A percentile compares a stretch with the other conserved stretches of the same genome.
phyloP scores from a whole-genome alignment of 2,329 filamentous ascomycete genomes.

The Ilyonectria sp. region DNA sequence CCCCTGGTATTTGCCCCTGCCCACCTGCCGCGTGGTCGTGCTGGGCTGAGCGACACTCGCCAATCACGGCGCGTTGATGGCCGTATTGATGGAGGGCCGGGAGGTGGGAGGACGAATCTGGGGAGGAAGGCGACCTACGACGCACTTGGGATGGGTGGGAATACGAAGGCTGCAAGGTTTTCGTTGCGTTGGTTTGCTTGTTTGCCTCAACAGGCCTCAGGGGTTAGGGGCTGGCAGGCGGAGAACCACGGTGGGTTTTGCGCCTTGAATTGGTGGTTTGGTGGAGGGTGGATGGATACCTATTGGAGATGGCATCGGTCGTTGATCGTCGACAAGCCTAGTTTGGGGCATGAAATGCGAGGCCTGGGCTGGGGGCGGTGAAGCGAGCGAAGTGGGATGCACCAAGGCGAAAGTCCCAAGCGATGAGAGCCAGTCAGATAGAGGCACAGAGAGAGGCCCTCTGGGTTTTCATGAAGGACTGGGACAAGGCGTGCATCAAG shows the following conservation, averaged over 20 bases:
- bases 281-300: constrained; percentile 11
- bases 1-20: constrained; percentile 10
- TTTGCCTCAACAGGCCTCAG: constrained; percentile 18
- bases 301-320: constrained; percentile 12
- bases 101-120: constrained; percentile 9
- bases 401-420: constrained; percentile 12
- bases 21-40: constrained; percentile 24
- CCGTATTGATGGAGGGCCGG: constrained; percentile 15
- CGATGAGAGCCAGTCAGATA: background rate
- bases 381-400: constrained; percentile 12
- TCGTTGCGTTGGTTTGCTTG: background rate
- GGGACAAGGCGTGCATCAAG: background rate
- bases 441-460: background rate
- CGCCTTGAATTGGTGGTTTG: constrained; percentile 9
- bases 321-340: constrained; percentile 15
- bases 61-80: constrained; percentile 27
- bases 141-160: constrained; percentile 8
- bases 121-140: constrained; percentile 1
- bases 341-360: constrained; percentile 21
- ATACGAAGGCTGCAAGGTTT: constrained; percentile 16
- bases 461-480: background rate
- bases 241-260: background rate
- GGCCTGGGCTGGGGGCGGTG: constrained; percentile 25
- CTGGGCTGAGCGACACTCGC: constrained; percentile 32
- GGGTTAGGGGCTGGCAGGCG: constrained; percentile 23